Conservation (phyloP, 106 monocot genomes). For the Narthecium ossifragum region DNA sequence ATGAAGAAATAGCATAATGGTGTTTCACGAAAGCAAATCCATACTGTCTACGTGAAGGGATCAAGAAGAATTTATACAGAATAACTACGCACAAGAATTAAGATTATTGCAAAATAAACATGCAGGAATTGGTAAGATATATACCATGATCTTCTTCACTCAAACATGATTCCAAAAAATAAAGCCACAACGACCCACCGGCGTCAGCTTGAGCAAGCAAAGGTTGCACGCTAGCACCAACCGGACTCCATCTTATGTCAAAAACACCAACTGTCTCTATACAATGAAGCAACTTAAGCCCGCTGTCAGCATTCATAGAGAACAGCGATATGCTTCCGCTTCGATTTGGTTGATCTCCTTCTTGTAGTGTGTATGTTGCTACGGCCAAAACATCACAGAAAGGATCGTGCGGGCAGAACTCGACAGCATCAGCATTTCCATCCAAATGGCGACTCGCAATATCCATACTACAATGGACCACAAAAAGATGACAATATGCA, state of each 20-base stretch:
- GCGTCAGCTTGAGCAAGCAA: conserved; percentile 79
- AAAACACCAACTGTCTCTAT: conserved; percentile 44
- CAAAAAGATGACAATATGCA: no score
- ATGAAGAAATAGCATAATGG: no score
- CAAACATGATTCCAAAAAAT: conserved; percentile 17
- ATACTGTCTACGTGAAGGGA: no score
- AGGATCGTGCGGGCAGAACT: conserved; percentile 46
- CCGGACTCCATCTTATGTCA: conserved; percentile 59
- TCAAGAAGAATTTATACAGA: no score
- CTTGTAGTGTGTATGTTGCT: conserved; percentile 63
- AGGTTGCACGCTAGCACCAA: conserved; percentile 8
- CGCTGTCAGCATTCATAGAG: conserved; percentile 12
- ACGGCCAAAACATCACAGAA: conserved; percentile 45
- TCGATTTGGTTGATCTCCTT: conserved; percentile 28
- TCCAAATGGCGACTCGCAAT: conserved; percentile 42
- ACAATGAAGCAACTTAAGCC: conserved; percentile 32
- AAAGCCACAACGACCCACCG: conserved; percentile 47
- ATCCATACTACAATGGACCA: conserved; percentile 41
- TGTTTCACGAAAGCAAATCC: no score
- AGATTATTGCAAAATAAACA: no score
- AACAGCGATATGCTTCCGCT: conserved; percentile 57
- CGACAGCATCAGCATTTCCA: conserved; percentile 83
- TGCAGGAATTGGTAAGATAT: no score
- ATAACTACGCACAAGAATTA: no score
- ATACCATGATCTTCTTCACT: no score